Conservation (phyloP, 176 grass and related monocot species). For the Oryza punctata region DNA sequence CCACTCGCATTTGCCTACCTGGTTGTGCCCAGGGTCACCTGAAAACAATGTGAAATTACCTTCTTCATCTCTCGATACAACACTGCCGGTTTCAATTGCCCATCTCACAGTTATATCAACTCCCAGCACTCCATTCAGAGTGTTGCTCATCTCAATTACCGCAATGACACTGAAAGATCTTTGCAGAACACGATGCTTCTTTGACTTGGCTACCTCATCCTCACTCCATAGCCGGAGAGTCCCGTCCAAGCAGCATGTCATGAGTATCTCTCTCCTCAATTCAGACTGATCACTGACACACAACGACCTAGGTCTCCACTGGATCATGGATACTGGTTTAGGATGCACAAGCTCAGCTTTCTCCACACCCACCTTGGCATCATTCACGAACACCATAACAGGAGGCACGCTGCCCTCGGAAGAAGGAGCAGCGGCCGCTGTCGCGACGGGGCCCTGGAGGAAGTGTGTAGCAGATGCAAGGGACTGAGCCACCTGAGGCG, state of each 20-base stretch:
- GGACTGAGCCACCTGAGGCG: conserved; percentile 58
- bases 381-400: conserved; percentile 73
- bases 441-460: conserved; percentile 61
- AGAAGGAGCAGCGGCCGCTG: conserved; percentile 40
- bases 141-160: conserved; percentile 73
- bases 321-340: conserved; percentile 75
- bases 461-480: conserved; percentile 67
- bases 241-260: conserved; percentile 88
- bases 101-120: conserved; percentile 74
- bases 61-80: conserved; percentile 48
- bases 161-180: conserved; percentile 75
- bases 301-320: conserved; percentile 65
- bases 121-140: conserved; percentile 75
- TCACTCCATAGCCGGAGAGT: conserved; percentile 82
- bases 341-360: conserved; percentile 71
- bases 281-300: conserved; percentile 31
- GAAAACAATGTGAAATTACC: conserved; percentile 65
- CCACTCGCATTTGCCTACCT: conserved; percentile 88
- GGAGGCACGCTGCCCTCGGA: conserved; percentile 36
- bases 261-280: conserved; percentile 64
- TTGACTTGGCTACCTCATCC: conserved; percentile 50
- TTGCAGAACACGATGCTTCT: conserved; percentile 42
- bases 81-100: conserved; percentile 60
- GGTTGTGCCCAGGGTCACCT: conserved; percentile 34
- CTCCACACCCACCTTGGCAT: conserved; percentile 54